These are phyloP conservation scores for Stromatinia cepivora DNA, from an alignment of 2,329 filamentous ascomycete species.

Conservation along the genomic window DNA sequence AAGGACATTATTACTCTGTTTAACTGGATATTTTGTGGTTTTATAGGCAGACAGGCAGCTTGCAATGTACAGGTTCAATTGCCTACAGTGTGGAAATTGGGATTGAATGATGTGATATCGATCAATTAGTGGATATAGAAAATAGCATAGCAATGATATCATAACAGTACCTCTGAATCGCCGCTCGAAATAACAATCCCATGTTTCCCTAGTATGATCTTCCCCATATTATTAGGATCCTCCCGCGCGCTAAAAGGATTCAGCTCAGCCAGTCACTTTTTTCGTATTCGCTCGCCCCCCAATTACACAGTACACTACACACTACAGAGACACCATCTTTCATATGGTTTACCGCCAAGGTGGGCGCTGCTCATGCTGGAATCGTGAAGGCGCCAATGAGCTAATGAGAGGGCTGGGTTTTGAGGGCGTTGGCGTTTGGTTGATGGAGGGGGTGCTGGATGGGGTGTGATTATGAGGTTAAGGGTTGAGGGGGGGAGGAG, in stretches of 20 bases:
- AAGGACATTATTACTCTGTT: neutral
- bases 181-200: neutral
- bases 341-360: too few relatives aligned
- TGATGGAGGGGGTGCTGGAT: neutral
- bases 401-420: neutral
- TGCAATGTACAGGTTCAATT: neutral
- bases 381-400: too few relatives aligned
- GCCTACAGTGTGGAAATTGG: neutral
- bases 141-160: slow-evolving; percentile 11
- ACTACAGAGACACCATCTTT: too few relatives aligned
- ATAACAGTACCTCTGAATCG: neutral
- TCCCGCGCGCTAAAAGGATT: neutral
- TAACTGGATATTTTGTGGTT: neutral
- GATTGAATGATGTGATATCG: neutral
- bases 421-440: neutral
- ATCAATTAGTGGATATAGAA: neutral
- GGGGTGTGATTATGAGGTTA: too few relatives aligned
- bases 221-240: neutral
- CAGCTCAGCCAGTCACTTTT: neutral
- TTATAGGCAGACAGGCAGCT: neutral
- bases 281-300: too few relatives aligned
- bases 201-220: neutral
- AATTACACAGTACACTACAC: too few relatives aligned
- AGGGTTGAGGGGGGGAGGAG: too few relatives aligned
- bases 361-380: too few relatives aligned